Conservation (phyloP, 805 yeast genomes). For the Candida peoriensis region DNA sequence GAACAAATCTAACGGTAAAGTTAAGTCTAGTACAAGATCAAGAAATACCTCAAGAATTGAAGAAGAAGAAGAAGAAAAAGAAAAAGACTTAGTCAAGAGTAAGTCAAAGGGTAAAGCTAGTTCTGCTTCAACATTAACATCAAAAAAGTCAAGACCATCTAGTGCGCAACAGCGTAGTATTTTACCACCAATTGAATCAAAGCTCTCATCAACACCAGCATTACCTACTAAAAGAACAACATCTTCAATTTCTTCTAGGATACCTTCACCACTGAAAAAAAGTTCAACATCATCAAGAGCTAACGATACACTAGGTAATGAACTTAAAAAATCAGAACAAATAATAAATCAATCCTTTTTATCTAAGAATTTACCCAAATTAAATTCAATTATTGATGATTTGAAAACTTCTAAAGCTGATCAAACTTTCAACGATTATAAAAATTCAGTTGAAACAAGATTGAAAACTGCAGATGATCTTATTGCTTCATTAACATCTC, state of each 20-base stretch:
- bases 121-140: background rate
- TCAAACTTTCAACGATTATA: conserved; percentile 17
- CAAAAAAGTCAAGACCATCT: conserved; percentile 3
- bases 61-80: conserved; percentile 3
- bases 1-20: background rate
- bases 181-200: background rate
- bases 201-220: conserved; percentile 2
- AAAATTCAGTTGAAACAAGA: conserved; percentile 17
- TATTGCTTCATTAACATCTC: conserved; percentile 15
- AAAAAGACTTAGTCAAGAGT: background rate
- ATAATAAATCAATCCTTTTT: conserved; percentile 14
- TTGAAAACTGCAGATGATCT: conserved; percentile 21
- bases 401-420: conserved; percentile 20
- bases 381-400: conserved; percentile 20
- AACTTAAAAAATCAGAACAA: conserved; percentile 8
- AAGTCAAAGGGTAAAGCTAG: background rate
- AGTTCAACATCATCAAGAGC: conserved; percentile 1
- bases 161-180: background rate
- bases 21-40: background rate
- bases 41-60: background rate
- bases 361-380: conserved; percentile 17
- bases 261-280: conserved; percentile 19
- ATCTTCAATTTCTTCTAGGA: conserved; percentile 8
- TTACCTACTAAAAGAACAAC: conserved; percentile 5
- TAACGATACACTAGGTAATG: conserved; percentile 9